Base-by-base conservation (phyloP, 495 filamentous ascomycete species). In the Xylaria nigripes region DNA sequence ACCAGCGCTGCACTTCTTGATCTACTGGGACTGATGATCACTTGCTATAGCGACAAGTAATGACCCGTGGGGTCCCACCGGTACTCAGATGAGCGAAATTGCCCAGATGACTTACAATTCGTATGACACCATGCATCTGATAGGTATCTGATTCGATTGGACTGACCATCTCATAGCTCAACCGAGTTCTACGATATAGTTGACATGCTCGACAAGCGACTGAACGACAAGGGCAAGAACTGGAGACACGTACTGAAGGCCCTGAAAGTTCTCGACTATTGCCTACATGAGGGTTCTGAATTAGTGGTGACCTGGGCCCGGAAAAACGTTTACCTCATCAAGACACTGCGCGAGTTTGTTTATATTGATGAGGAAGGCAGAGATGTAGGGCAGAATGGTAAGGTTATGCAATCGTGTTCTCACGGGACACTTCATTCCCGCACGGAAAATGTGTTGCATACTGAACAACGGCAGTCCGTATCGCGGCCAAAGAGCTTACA, bases 161-260 rank as follows among this genome's bases (percentile, higher is more conserved):
- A 44, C 66, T 65, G 48, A 53, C 40, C 2, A 25, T 49, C 24
- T 21, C 18, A 22, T 64, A 95, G 90, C 65, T 87, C 87, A n/a
- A 90, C 84, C 66, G 93, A 96, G 70, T 99, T 97, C 72, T 94
- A 95, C 76, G 91, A 99, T 66, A 96, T 99, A 61, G 95, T 99
- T 85, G 94, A 97, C 70, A 99, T 99, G 93, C 76, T 99, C 56
- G 94, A 97, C 72, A 97, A 97, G 77, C 86, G 94, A 55, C 76
- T 99, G 61, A 99, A 99, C 61, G 94, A 99, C 68, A 99, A 99
- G 70, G 94, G 94, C 62, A 99, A 96, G 79, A 99, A 99, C 70
- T 99, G 94, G 94, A 84, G 94, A 61, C 94, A 99, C 70, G 94
- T 99, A 3, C 76, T 99, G 50, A 99, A 99, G 73, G 93, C 91